Conservation (phyloP, 805 yeast genomes). For the Candida koratica region DNA sequence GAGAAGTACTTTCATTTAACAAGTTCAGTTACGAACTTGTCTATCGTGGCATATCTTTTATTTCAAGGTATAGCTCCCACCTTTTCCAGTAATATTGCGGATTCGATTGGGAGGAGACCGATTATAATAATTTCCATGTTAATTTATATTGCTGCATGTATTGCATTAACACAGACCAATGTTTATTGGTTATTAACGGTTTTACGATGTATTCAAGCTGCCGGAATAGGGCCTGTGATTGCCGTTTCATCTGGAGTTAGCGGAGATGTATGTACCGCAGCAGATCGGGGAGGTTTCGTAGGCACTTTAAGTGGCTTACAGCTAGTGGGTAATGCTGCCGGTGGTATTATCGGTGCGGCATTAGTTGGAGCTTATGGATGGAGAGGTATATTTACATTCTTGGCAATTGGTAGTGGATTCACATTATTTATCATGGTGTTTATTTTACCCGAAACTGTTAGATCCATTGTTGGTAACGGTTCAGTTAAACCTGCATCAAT, state of each 20-base stretch:
- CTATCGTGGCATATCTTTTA: conserved; percentile 72
- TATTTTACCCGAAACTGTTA: conserved; percentile 69
- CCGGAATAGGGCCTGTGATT: conserved; percentile 72
- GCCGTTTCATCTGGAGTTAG: conserved; percentile 67
- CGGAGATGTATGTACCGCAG: conserved; percentile 66
- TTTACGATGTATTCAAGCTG: conserved; percentile 71
- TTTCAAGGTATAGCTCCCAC: conserved; percentile 78
- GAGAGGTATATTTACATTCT: conserved; percentile 77
- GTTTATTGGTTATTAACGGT: conserved; percentile 60
- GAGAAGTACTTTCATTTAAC: conserved; percentile 51
- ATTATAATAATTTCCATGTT: conserved; percentile 51
- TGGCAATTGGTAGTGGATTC: conserved; percentile 59
- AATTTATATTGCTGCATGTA: conserved; percentile 56
- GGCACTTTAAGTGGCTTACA: conserved; percentile 65
- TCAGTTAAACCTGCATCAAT: conserved; percentile 48
- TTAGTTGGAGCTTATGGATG: conserved; percentile 42
- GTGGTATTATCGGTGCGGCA: conserved; percentile 63
- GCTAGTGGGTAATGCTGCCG: conserved; percentile 70
- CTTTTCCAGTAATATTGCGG: conserved; percentile 65
- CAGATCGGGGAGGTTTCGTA: conserved; percentile 65
- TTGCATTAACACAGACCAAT: conserved; percentile 60
- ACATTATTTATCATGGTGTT: conserved; percentile 23
- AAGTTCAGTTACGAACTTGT: conserved; percentile 57
- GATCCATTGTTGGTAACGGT: conserved; percentile 73
- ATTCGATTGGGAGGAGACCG: conserved; percentile 69